A percentile compares a stretch with the other conserved stretches of the same genome.
These are phyloP conservation scores for Dioscorea cayenensis DNA, from an alignment of 116 monocot species.

Conservation along the genomic window DNA sequence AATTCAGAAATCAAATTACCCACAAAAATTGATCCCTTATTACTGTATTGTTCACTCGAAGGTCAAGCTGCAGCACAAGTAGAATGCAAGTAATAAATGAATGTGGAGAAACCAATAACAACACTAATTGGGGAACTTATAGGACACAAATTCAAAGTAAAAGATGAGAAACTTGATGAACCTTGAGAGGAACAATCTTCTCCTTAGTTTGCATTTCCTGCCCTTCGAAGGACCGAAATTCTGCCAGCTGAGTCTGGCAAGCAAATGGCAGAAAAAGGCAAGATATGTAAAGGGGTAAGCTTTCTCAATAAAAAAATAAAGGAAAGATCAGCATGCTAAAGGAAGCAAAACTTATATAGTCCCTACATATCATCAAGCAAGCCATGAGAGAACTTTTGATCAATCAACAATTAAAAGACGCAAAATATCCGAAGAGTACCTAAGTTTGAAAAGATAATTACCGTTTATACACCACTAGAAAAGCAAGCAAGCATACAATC, in stretches of 20 bases:
- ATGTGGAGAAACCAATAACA: neutral
- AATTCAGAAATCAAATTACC: constrained; percentile 30
- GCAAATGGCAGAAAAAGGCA: neutral
- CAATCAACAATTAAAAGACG: no score
- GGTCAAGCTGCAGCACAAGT: constrained; percentile 62
- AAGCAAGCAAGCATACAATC: neutral
- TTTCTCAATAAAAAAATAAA: no score
- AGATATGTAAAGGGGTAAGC: no score
- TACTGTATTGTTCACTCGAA: constrained; percentile 79
- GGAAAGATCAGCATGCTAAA: no score
- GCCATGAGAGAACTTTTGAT: no score
- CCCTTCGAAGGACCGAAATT: constrained; percentile 82
- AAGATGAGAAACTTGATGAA: constrained; percentile 10
- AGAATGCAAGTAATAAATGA: neutral
- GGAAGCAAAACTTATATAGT: no score
- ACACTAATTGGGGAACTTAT: neutral
- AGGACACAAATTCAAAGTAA: neutral
- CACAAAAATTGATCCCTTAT: constrained; percentile 91
- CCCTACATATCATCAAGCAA: no score
- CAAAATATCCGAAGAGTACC: no score
- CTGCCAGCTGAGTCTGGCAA: constrained; percentile 64
- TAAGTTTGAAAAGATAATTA: neutral
- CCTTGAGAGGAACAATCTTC: constrained; percentile 88
- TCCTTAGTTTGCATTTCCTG: constrained; percentile 86
- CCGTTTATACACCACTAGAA: neutral